A percentile compares a stretch with the other conserved stretches of the same genome.
Conservation (phyloP, 148 eudicot genomes). For the Heliamphora exappendiculata region DNA sequence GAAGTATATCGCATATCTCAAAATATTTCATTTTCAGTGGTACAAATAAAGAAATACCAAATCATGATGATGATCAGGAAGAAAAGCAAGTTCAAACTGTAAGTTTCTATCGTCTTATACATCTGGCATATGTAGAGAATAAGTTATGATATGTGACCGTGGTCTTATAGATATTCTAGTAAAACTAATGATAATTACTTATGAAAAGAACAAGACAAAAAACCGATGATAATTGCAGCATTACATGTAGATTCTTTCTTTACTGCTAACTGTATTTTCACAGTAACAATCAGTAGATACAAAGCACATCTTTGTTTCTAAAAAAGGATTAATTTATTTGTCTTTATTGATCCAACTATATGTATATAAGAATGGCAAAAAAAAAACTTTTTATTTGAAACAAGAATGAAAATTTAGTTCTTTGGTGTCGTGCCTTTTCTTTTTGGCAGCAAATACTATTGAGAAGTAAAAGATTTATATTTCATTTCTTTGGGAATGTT, state of each 20-base stretch:
- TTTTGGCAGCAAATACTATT: not conserved
- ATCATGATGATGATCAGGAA: slow-evolving; percentile 20
- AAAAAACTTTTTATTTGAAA: too few relatives aligned
- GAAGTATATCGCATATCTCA: not conserved
- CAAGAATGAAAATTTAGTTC: not conserved
- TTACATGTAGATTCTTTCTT: too few relatives aligned
- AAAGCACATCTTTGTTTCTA: not conserved
- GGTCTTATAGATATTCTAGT: not conserved
- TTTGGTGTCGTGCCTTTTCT: not conserved
- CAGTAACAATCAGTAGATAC: not conserved
- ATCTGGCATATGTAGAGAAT: not conserved
- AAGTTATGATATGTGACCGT: not conserved
- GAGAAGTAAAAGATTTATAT: too few relatives aligned
- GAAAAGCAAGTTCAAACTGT: slow-evolving; percentile 53
- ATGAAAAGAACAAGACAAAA: too few relatives aligned
- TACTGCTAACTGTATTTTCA: not conserved
- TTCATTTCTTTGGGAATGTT: not conserved
- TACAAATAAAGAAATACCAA: slow-evolving; percentile 23
- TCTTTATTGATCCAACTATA: not conserved
- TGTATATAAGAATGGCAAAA: not conserved
- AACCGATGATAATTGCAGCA: not conserved
- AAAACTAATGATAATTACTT: not conserved
- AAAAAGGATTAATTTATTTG: not conserved
- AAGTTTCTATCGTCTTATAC: slow-evolving; percentile 27
- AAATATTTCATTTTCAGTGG: slow-evolving; percentile 32